These are phyloP conservation scores for Plasmodium coatneyi DNA, from an alignment of 169 alveolate species.

Conservation along the genomic window DNA sequence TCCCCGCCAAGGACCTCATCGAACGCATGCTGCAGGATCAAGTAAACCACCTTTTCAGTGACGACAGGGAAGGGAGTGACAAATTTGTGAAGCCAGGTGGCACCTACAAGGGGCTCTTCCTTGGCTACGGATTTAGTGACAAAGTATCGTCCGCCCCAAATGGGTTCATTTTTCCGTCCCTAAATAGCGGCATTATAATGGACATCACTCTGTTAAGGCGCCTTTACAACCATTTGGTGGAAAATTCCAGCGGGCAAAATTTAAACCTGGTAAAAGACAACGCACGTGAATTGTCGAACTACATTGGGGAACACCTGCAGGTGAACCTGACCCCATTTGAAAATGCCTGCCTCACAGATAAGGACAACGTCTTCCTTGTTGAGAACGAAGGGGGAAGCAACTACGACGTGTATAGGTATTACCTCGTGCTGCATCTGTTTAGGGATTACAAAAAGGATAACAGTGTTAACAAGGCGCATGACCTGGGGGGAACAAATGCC, in stretches of 20 bases:
- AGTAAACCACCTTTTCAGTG: not conserved
- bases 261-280: not conserved
- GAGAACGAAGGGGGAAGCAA: slow-evolving; percentile 16
- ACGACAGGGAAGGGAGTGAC: slow-evolving; percentile 20
- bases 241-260: not conserved
- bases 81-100: not conserved
- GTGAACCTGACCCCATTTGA: slow-evolving; percentile 35
- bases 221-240: not conserved
- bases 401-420: slow-evolving; percentile 33
- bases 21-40: not conserved
- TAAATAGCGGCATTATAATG: slow-evolving; percentile 50
- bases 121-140: slow-evolving; percentile 25
- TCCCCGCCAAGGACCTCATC: not conserved
- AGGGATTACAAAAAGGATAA: not conserved
- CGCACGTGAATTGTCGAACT: slow-evolving; percentile 18
- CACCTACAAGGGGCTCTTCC: slow-evolving; percentile 2
- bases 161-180: not conserved
- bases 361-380: slow-evolving; percentile 2
- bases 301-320: not conserved
- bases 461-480: not conserved
- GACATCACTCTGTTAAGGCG: slow-evolving; percentile 25
- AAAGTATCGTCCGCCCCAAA: not conserved
- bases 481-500: not conserved
- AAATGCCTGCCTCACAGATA: slow-evolving; percentile 26
- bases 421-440: slow-evolving; percentile 11